These are phyloP conservation scores for Naumovozyma baii DNA, from an alignment of 805 yeast genomes.

Conservation along the genomic window DNA sequence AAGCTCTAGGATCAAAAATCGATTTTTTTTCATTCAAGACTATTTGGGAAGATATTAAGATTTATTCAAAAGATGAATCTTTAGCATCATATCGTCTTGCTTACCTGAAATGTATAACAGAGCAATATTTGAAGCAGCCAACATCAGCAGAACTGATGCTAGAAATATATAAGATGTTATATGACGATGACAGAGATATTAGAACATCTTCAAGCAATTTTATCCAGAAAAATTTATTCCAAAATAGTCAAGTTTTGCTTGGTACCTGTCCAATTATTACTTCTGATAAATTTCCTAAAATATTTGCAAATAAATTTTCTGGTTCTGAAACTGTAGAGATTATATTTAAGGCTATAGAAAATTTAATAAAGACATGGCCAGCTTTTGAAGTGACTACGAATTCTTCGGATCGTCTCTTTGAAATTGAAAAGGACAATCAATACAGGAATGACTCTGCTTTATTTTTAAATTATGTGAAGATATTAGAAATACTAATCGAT, in stretches of 20 bases:
- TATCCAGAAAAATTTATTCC: conserved; percentile 27
- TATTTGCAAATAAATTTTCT: conserved; percentile 1
- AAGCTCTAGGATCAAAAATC: conserved; percentile 41
- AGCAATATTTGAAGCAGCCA: conserved; percentile 5
- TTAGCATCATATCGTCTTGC: conserved; percentile 20
- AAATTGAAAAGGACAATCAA: conserved; percentile 57
- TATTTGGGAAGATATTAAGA: conserved; percentile 6
- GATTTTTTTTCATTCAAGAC: conserved; percentile 8
- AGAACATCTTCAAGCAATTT: conserved; percentile 39
- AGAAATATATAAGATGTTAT: conserved; percentile 32
- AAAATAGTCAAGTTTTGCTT: conserved; percentile 3
- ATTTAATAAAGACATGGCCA: conserved; percentile 11
- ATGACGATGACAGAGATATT: conserved; percentile 61
- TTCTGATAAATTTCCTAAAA: background rate
- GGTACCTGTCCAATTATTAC: background rate
- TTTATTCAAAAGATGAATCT: conserved; percentile 15
- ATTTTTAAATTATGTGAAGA: background rate
- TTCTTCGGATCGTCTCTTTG: conserved; percentile 42
- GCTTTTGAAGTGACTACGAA: conserved; percentile 7
- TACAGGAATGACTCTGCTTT: conserved; percentile 39
- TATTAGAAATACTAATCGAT: background rate
- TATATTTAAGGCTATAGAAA: background rate
- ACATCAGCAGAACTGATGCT: conserved; percentile 12
- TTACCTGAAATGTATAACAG: conserved; percentile 15
- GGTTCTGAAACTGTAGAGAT: background rate